Conservation (phyloP, 2,329 filamentous ascomycete species). For the Trichoderma arundinaceum region DNA sequence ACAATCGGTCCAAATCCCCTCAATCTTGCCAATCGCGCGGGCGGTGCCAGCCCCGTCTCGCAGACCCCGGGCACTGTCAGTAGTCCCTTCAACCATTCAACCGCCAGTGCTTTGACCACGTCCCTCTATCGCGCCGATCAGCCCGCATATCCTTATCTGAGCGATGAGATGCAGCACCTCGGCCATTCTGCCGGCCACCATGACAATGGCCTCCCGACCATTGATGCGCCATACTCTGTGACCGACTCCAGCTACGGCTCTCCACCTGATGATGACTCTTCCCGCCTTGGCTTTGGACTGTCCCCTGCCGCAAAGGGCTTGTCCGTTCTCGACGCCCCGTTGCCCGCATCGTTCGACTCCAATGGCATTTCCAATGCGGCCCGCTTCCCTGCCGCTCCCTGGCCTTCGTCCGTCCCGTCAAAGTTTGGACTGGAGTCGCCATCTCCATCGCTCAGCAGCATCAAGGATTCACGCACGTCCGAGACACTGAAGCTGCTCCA, state of each 20-base stretch:
- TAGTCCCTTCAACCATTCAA: conserved; percentile 58
- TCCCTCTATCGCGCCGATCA: conserved; percentile 54
- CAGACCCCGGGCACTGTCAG: conserved; percentile 48
- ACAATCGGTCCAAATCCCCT: conserved; percentile 64
- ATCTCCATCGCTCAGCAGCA: conserved; percentile 71
- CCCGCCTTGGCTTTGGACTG: conserved; percentile 70
- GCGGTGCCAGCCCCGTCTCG: conserved; percentile 53
- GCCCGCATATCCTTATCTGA: conserved; percentile 46
- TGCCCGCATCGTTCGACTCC: conserved; percentile 94
- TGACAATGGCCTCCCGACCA: conserved; percentile 62
- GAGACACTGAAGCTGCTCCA: conserved; percentile 69
- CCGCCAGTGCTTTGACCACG: conserved; percentile 70
- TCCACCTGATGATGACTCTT: conserved; percentile 70
- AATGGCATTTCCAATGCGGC: conserved; percentile 93
- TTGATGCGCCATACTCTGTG: conserved; percentile 64
- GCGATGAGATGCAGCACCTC: conserved; percentile 46
- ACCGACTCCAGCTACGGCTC: conserved; percentile 75
- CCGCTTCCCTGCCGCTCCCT: conserved; percentile 76
- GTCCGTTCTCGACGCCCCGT: conserved; percentile 90
- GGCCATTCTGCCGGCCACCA: conserved; percentile 43
- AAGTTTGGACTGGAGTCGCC: conserved; percentile 90
- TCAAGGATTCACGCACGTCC: conserved; percentile 64
- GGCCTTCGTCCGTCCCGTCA: conserved; percentile 89
- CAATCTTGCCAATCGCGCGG: conserved; percentile 67
- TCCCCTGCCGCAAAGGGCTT: conserved; percentile 76